A percentile compares a stretch with the other conserved stretches of the same genome.
Evolutionary conservation across 331 rosid species (phyloP).

Genomic region (Acacia concinna): DNA sequence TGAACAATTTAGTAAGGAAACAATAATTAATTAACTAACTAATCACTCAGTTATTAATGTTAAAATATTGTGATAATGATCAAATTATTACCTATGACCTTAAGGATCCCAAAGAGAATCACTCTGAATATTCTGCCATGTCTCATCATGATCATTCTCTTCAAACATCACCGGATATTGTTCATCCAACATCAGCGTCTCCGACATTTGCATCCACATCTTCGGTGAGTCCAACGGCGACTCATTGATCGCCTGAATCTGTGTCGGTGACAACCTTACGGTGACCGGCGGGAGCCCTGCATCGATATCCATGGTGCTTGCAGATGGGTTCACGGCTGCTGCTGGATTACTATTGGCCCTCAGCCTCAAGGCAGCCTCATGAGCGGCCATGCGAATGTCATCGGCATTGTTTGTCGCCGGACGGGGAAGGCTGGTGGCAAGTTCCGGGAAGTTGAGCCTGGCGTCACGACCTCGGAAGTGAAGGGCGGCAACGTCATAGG

Average conservation of each 20-base stretch:
- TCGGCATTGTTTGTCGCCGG: conserved; percentile 67
- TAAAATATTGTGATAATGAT: neutral
- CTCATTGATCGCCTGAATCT: conserved; percentile 93
- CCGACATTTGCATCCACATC: conserved; percentile 84
- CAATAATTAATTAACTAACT: conserved; percentile 4
- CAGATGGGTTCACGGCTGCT: neutral
- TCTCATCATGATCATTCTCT: neutral
- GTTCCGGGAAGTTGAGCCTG: conserved; percentile 67
- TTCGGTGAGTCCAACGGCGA: conserved; percentile 85
- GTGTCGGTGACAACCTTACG: conserved; percentile 70
- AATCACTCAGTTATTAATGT: neutral
- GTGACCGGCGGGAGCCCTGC: conserved; percentile 37
- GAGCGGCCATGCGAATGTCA: conserved; percentile 81
- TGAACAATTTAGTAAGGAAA: neutral
- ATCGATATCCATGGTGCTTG: neutral
- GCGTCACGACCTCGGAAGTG: conserved; percentile 80
- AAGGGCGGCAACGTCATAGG: conserved; percentile 81
- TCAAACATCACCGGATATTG: conserved; percentile 39
- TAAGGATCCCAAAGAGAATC: conserved; percentile 56
- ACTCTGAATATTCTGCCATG: conserved; percentile 37
- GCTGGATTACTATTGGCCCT: conserved; percentile 16
- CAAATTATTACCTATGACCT: conserved; percentile 3
- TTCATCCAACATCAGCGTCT: conserved; percentile 47
- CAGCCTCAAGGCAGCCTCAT: conserved; percentile 68
- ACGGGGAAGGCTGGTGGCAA: conserved; percentile 55